Base-by-base conservation (phyloP, 257 asterid genomes). In the Prunella vulgaris region DNA sequence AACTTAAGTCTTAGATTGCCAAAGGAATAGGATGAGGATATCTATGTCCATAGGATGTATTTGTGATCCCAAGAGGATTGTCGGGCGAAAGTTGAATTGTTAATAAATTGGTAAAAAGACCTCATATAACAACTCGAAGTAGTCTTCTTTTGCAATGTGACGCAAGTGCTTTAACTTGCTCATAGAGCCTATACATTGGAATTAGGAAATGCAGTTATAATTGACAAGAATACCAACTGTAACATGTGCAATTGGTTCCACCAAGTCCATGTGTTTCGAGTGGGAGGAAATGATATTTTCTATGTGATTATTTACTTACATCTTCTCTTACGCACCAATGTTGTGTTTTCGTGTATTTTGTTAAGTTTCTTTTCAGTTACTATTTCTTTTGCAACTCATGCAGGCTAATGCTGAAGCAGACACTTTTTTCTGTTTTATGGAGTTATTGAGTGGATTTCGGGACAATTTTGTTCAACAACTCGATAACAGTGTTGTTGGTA, bases 381-480 rank as follows among this genome's bases (percentile, higher is more conserved):
- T 32, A 76, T 71, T 69, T 76, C 9, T 65, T 73, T 73, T 73
- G 70, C 71, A 72, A 78, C 48, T 73, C 76, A 46, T 76, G 77
- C 94, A 90, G 98, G 95, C 71, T 49, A 78, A 65, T 81, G 98
- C 95, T 66, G 98, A 93, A 78, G 96, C 95, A 73, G 98, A 93
- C 82, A 80, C 92, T 51, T 93, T 90, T 82, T 93, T 93, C 87
- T 93, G 97, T 68, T 93, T 93, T 71, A 97, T 93, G 87, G 98
- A 93, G 88, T 75, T 93, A 65, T 69, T 93, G 61, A 88, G 98
- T 77, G 97, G 95, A 72, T 84, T 93, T 78, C 89, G 98, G 71
- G 98, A 93, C 81, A 84, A 90, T 76, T 93, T 93, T 73, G 92
- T 92, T 75, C 97, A 93, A 76, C 96, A 93, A 84, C 97, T 93